phyloP scores from a whole-genome alignment of 495 filamentous ascomycete species.

The Cenococcum geophilum region DNA sequence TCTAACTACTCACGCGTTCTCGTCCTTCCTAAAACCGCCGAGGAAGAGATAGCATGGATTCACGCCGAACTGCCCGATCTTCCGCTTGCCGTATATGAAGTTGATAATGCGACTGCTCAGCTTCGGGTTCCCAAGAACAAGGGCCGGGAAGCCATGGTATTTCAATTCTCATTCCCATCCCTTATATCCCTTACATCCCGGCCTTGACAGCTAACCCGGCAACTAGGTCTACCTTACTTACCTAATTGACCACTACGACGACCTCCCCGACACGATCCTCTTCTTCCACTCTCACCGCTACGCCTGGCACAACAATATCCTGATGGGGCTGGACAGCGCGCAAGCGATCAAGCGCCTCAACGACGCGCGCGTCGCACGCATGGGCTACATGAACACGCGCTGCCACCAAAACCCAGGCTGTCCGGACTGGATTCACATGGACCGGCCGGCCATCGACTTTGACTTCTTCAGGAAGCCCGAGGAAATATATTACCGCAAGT shows the following conservation, averaged over 20 bases:
- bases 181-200: background rate
- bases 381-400: conserved; percentile 62
- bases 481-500: conserved; percentile 25
- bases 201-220: background rate
- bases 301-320: conserved; percentile 40
- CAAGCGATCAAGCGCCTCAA: conserved; percentile 51
- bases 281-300: conserved; percentile 31
- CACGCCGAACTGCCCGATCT: conserved; percentile 22
- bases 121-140: conserved; percentile 30
- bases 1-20: conserved; percentile 24
- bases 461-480: conserved; percentile 30
- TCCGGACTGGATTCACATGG: conserved; percentile 52
- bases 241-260: conserved; percentile 31
- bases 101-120: conserved; percentile 27
- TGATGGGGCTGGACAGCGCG: conserved; percentile 46
- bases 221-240: conserved; percentile 28
- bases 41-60: conserved; percentile 30
- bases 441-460: conserved; percentile 28
- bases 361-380: conserved; percentile 48
- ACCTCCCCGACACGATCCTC: conserved; percentile 27
- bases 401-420: conserved; percentile 58
- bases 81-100: conserved; percentile 25
- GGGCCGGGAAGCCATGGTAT: conserved; percentile 31
- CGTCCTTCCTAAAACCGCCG: conserved; percentile 23
- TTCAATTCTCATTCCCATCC: background rate